A percentile compares a stretch with the other conserved stretches of the same genome.
These are phyloP conservation scores for Pouteria glomerata DNA, from an alignment of 148 eudicot species.

Conservation along the genomic window DNA sequence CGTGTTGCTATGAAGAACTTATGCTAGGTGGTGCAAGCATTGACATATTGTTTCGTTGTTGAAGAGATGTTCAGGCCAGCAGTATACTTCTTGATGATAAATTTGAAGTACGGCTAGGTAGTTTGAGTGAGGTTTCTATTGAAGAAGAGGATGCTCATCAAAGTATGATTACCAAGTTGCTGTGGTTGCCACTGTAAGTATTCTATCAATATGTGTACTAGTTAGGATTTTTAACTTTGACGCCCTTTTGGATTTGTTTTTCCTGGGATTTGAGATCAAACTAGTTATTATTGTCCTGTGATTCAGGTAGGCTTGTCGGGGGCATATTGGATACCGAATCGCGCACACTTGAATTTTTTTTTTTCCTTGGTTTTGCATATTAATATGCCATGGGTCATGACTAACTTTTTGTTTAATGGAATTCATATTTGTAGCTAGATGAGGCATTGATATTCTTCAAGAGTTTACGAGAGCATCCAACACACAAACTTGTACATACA, in stretches of 20 bases:
- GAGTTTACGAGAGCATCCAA: background rate
- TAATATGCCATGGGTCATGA: background rate
- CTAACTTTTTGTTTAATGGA: background rate
- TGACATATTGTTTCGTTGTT: slow-evolving; percentile 15
- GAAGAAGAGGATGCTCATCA: slow-evolving; percentile 90
- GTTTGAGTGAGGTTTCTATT: slow-evolving; percentile 65
- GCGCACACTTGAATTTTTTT: too few relatives aligned
- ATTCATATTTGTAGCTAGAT: background rate
- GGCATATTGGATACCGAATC: background rate
- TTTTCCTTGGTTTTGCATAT: too few relatives aligned
- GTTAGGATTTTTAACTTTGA: background rate
- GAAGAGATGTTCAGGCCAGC: slow-evolving; percentile 95
- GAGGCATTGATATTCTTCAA: too few relatives aligned
- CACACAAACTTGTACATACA: background rate
- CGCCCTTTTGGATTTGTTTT: background rate
- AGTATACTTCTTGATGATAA: slow-evolving; percentile 98
- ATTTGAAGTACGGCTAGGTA: slow-evolving; percentile 96
- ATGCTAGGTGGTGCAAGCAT: background rate
- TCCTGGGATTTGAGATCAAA: too few relatives aligned
- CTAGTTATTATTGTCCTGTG: background rate
- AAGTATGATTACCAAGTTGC: slow-evolving; percentile 64
- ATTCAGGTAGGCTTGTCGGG: background rate
- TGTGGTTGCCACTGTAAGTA: slow-evolving; percentile 83
- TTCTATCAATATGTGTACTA: background rate
- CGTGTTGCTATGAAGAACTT: background rate